These are phyloP conservation scores for Giardia duodenalis DNA, from an alignment of 208 protist species.

Conservation along the genomic window DNA sequence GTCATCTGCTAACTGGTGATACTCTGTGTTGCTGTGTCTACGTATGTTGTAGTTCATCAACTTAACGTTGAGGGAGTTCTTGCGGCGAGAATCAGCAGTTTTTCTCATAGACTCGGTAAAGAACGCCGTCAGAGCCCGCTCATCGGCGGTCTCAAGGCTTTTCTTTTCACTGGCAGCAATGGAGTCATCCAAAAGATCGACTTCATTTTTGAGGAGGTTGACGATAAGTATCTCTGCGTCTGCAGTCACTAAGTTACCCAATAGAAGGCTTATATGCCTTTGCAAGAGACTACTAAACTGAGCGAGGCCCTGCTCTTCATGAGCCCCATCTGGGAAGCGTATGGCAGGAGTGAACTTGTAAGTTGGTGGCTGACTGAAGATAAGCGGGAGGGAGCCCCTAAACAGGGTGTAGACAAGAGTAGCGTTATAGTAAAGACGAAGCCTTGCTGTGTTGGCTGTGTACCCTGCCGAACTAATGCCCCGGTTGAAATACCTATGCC, in stretches of 20 bases:
- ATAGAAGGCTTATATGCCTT: background rate
- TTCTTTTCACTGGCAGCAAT: too few species aligned
- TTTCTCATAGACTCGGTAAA: background rate
- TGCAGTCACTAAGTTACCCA: background rate
- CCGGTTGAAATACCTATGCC: background rate
- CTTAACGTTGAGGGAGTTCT: background rate
- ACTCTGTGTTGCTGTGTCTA: background rate
- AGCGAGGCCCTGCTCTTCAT: background rate
- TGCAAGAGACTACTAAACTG: background rate
- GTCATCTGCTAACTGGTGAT: background rate
- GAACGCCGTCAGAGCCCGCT: too few species aligned
- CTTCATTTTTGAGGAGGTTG: background rate
- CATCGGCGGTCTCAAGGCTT: background rate
- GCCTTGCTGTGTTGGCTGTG: background rate
- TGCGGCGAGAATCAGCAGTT: background rate
- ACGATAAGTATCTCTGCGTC: background rate
- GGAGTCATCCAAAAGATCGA: too few species aligned
- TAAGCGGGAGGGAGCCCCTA: background rate
- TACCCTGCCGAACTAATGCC: background rate
- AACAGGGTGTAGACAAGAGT: background rate
- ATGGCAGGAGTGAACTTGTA: background rate
- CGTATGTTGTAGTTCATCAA: background rate
- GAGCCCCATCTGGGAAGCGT: background rate
- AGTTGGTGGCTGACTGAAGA: background rate
- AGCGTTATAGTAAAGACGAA: background rate